Evolutionary conservation across 139 green algal species (phyloP).

Genomic region (Closterium sp.): DNA sequence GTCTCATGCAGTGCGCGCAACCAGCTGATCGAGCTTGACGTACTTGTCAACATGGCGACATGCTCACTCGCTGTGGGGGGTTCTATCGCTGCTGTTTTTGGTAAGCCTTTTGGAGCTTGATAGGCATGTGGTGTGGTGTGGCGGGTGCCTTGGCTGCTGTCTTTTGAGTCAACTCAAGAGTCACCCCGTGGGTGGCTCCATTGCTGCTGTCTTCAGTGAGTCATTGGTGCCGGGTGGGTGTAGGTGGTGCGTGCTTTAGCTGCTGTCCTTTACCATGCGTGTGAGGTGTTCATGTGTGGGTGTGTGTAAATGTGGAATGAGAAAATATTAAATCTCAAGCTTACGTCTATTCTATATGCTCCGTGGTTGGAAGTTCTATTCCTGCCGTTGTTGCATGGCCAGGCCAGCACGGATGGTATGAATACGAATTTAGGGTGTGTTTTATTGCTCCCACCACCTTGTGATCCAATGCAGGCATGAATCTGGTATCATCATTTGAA

Average conservation of each 20-base stretch:
- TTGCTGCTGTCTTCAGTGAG: too few relatives aligned
- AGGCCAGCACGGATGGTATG: too few relatives aligned
- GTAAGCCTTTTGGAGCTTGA: background rate
- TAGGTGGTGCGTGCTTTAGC: background rate
- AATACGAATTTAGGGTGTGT: too few relatives aligned
- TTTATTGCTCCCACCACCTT: background rate
- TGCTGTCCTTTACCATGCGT: background rate
- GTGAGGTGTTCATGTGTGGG: too few relatives aligned
- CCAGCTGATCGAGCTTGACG: background rate
- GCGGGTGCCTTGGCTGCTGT: too few relatives aligned
- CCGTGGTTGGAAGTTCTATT: background rate
- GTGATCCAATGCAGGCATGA: background rate
- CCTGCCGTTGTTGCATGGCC: too few relatives aligned
- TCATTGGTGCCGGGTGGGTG: too few relatives aligned
- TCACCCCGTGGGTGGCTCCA: too few relatives aligned
- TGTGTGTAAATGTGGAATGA: too few relatives aligned
- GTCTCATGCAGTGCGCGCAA: background rate
- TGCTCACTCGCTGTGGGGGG: background rate
- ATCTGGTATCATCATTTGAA: background rate
- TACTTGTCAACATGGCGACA: background rate
- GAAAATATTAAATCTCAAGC: background rate
- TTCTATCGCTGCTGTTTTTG: background rate
- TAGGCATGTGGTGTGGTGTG: too few relatives aligned
- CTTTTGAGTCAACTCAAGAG: too few relatives aligned
- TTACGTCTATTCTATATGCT: background rate